These are phyloP conservation scores for Gossypium schwendimanii DNA, from an alignment of 441 rosid genomes.

Conservation along the genomic window DNA sequence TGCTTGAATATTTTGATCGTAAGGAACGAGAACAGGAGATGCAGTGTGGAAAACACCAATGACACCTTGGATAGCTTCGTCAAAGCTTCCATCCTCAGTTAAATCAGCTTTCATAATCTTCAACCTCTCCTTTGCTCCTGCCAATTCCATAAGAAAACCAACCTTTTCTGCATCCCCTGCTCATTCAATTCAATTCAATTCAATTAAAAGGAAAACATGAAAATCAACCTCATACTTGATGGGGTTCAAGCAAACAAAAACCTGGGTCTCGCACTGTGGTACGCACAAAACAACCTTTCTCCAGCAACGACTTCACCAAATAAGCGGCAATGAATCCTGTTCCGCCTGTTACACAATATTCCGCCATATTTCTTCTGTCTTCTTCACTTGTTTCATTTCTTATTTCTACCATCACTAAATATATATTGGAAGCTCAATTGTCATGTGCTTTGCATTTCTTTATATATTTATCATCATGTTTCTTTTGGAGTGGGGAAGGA, in stretches of 20 bases:
- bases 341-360: slow-evolving; percentile 80
- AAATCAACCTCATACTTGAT: background rate
- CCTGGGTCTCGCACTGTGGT: slow-evolving; percentile 72
- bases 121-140: slow-evolving; percentile 68
- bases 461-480: background rate
- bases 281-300: slow-evolving; percentile 51
- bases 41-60: slow-evolving; percentile 87
- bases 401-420: background rate
- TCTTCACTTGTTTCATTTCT: background rate
- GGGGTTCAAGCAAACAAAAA: slow-evolving; percentile 1
- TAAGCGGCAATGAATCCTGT: slow-evolving; percentile 72
- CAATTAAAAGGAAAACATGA: background rate
- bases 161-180: slow-evolving; percentile 48
- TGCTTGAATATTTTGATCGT: slow-evolving; percentile 50
- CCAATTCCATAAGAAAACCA: slow-evolving; percentile 43
- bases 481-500: background rate
- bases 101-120: slow-evolving; percentile 70
- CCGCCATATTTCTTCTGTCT: slow-evolving; percentile 34
- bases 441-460: background rate
- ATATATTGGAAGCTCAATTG: background rate
- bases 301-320: slow-evolving; percentile 50
- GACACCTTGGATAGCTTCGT: slow-evolving; percentile 58
- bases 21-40: slow-evolving; percentile 66
- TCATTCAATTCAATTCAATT: background rate
- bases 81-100: slow-evolving; percentile 63